Percentiles rank a stretch among this genome's conserved stretches.
Evolutionary conservation across 2,329 filamentous ascomycete genomes (phyloP).

Genomic region (Pseudonectria buxi): DNA sequence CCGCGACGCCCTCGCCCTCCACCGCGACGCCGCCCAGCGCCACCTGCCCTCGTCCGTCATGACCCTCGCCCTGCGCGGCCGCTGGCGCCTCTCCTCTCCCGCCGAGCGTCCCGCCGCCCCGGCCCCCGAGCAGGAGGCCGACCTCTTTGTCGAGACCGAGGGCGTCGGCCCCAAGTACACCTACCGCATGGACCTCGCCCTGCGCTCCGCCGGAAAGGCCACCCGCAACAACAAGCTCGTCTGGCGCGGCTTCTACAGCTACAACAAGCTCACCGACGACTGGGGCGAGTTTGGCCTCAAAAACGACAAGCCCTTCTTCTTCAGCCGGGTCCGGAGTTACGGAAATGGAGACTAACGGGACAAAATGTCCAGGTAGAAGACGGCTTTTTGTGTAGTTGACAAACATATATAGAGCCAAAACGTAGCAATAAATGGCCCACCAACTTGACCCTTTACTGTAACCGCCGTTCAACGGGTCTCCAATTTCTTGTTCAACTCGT

Average conservation of each 20-base stretch:
- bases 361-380: too few relatives aligned
- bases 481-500: too few relatives aligned
- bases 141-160: slow-evolving; percentile 79
- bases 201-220: slow-evolving; percentile 58
- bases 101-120: slow-evolving; percentile 25
- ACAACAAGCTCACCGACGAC: slow-evolving; percentile 83
- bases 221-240: slow-evolving; percentile 76
- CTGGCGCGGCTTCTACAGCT: slow-evolving; percentile 89
- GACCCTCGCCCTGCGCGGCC: slow-evolving; percentile 57
- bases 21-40: slow-evolving; percentile 27
- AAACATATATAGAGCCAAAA: too few relatives aligned
- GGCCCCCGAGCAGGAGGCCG: slow-evolving; percentile 46
- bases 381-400: too few relatives aligned
- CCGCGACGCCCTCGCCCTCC: slow-evolving; percentile 55
- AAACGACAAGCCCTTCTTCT: slow-evolving; percentile 60
- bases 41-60: slow-evolving; percentile 47
- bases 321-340: slow-evolving; percentile 60
- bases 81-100: slow-evolving; percentile 42
- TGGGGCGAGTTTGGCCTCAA: slow-evolving; percentile 71
- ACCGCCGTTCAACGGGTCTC: too few relatives aligned
- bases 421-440: too few relatives aligned
- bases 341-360: slow-evolving; percentile 35
- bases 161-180: slow-evolving; percentile 72
- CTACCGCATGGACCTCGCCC: slow-evolving; percentile 71
- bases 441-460: too few relatives aligned